Evolutionary conservation across 129 eudicot genomes (phyloP).

Genomic region (Flaveria trinervia): DNA sequence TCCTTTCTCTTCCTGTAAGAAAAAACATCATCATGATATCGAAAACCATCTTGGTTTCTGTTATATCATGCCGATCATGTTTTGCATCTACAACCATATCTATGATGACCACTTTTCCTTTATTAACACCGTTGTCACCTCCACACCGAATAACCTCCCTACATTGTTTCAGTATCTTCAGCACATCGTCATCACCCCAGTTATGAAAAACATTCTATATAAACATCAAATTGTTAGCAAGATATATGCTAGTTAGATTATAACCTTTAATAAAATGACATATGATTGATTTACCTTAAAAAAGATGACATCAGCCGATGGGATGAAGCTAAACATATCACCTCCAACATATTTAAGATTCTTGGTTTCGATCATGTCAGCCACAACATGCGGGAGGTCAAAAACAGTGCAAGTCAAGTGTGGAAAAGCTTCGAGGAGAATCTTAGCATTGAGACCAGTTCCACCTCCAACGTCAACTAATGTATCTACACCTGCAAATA

Average conservation of each 20-base stretch:
- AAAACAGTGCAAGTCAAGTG: conserved; percentile 40
- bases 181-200: conserved; percentile 37
- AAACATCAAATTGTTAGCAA: neutral
- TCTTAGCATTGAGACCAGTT: conserved; percentile 38
- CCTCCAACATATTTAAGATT: conserved; percentile 48
- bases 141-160: conserved; percentile 25
- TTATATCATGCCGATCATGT: conserved; percentile 15
- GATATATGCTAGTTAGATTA: too few relatives aligned
- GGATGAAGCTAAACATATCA: conserved; percentile 47
- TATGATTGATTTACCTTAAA: conserved; percentile 36
- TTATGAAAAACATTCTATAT: conserved; percentile 37
- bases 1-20: too few relatives aligned
- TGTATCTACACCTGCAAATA: conserved; percentile 41
- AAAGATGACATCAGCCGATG: conserved; percentile 40
- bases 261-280: too few relatives aligned
- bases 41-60: conserved; percentile 30
- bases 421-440: conserved; percentile 38
- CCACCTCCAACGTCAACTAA: conserved; percentile 67
- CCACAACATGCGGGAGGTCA: conserved; percentile 57
- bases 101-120: conserved; percentile 40
- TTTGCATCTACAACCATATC: conserved; percentile 31
- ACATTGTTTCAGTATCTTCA: conserved; percentile 36
- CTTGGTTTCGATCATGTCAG: conserved; percentile 16
- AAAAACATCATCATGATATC: conserved; percentile 28
- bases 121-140: conserved; percentile 15